phyloP scores from a whole-genome alignment of 2,329 filamentous ascomycete genomes.

The Scedosporium minutisporum region DNA sequence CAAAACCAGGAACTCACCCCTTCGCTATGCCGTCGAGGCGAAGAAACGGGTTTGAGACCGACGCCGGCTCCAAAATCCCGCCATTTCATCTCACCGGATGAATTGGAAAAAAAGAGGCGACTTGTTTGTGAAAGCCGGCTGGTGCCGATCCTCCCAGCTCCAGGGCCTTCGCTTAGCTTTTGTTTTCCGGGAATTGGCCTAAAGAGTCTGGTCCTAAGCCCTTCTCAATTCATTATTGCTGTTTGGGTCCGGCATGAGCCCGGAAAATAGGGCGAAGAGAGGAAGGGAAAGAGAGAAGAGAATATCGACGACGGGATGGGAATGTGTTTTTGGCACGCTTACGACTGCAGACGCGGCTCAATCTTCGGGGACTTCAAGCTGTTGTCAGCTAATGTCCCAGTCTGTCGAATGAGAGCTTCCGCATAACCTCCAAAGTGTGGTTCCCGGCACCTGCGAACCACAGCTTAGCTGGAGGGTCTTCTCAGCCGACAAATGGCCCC shows the following conservation, averaged over 20 bases:
- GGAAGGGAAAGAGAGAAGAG: not conserved
- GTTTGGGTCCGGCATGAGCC: not conserved
- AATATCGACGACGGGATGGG: not conserved
- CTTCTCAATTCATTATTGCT: not conserved
- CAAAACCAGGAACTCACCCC: not conserved
- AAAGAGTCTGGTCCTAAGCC: not conserved
- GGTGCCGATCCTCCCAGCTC: not conserved
- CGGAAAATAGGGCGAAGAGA: not conserved
- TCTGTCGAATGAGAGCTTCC: not conserved
- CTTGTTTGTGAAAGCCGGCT: not conserved
- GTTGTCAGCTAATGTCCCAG: not conserved
- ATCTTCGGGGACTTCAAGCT: not conserved
- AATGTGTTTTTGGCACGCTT: not conserved
- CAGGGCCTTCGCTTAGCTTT: not conserved
- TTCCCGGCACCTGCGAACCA: not conserved
- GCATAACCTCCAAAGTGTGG: not conserved
- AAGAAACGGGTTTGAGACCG: not conserved
- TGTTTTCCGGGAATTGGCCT: not conserved
- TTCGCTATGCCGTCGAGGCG: not conserved
- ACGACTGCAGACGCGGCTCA: not conserved
- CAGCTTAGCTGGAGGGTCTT: not conserved
- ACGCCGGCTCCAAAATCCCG: not conserved
- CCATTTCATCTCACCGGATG: not conserved
- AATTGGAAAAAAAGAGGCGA: not conserved
- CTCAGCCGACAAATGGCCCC: not conserved